Percentiles rank a stretch among this genome's conserved stretches.
These are phyloP conservation scores for Lasiosphaeria miniovina DNA, from an alignment of 495 filamentous ascomycete species.

Conservation along the genomic window DNA sequence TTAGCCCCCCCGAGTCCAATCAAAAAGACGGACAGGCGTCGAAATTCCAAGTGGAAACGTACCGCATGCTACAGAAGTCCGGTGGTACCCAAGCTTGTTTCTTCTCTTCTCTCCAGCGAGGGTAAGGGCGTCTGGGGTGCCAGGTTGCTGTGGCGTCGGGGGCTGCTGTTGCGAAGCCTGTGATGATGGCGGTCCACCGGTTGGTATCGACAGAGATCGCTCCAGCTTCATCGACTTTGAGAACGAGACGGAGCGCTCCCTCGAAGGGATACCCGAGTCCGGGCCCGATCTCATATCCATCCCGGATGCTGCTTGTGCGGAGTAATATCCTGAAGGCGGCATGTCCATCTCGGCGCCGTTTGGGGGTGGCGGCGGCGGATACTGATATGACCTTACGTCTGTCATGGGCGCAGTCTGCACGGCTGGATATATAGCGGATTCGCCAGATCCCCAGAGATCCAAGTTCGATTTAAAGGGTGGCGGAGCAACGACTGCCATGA, in stretches of 20 bases:
- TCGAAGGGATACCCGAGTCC: conserved; percentile 29
- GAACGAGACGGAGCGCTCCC: conserved; percentile 36
- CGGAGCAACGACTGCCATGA: conserved; percentile 36
- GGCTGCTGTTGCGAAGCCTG: conserved; percentile 33
- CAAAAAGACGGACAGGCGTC: not conserved
- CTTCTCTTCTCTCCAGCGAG: conserved; percentile 76
- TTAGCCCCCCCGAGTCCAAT: conserved; percentile 13
- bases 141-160: conserved; percentile 21
- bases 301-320: conserved; percentile 38
- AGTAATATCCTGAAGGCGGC: conserved; percentile 42
- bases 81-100: conserved; percentile 96
- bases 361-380: conserved; percentile 43
- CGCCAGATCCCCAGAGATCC: conserved; percentile 30
- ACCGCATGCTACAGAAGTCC: conserved; percentile 97
- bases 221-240: conserved; percentile 50
- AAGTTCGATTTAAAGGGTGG: conserved; percentile 31
- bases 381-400: conserved; percentile 53
- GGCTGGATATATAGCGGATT: conserved; percentile 32
- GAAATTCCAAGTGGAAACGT: conserved; percentile 39
- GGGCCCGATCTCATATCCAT: conserved; percentile 39
- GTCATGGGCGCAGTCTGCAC: conserved; percentile 40
- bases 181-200: conserved; percentile 53
- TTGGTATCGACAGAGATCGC: conserved; percentile 64
- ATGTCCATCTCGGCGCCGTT: conserved; percentile 45
- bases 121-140: conserved; percentile 38